Evolutionary conservation across 768 basidiomycete species (phyloP), one percentile per base, ranked within the genome.

Genomic region (Lactarius sp.): DNA sequence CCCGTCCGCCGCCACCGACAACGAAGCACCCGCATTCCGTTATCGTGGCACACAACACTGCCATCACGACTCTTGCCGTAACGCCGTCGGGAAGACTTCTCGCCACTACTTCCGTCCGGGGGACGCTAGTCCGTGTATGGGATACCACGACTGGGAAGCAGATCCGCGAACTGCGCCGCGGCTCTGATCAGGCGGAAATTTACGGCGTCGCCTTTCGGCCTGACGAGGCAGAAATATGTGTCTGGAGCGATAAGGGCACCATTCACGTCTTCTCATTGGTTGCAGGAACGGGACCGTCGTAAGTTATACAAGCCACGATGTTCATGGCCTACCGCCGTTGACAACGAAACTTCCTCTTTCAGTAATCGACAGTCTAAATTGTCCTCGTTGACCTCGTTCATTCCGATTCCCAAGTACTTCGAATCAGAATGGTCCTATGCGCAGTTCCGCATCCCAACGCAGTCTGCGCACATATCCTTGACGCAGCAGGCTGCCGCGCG

Each of bases 371-470:
- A 91, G 64, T 94, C 91, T 7, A 83, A 89, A 6, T 81, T 95
- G 68, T 92, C 89, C 0, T 85, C 88, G 4, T 75, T 96, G 52
- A 83, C 87, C 16, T 86, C 89, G 3, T 94, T 87, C 71, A 75
- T 96, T 10, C 89, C 88, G 14, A 79, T 92, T 39, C 93, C 93
- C 18, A 91, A 89, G 66, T 96, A 96, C 73, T 94, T 97, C 71
- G 86, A 87, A 70, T 94, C 92, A n/a, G 88, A 94, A 73, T 96
- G 94, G 94, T 95, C 94, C 0, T 94, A 96, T 71, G 92, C 94
- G 14, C 89, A 92, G 68, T 97, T 91, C 73, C 84, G 91, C 49
- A 90, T 97, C 71, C 94, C 94, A 3, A 78, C 88, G 2, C 90
- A 92, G 68, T 87, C 88, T 1, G 79, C 92, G 8, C 92, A 94